Base-by-base conservation (phyloP, 2,329 filamentous ascomycete genomes). In the Stachybotrys chartarum region DNA sequence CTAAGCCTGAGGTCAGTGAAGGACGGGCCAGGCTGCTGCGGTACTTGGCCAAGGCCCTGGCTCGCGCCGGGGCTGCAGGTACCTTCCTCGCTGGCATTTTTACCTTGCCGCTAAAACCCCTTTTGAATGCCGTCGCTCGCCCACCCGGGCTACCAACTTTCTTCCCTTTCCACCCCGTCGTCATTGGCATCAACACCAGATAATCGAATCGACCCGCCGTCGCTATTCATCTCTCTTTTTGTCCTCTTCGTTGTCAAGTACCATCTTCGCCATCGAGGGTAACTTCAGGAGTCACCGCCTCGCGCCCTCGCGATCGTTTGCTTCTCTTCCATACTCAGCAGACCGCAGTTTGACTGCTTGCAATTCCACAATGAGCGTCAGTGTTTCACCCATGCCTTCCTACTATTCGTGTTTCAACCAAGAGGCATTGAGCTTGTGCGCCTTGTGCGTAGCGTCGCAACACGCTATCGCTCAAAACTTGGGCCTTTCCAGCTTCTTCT, bases 281-380 rank as follows among this genome's bases (percentile, higher is more conserved):
- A 24, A 24, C 24, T 24, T 4, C 24, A 24, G 4, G 24, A 24
- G 24, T 24, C 24, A 4, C 4, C 24, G 4, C 35, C 35, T 42
- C 35, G 35, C 35, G 35, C 5, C 35, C 35, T 42, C 35, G 35
- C 35, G 10, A 2, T 42, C 35, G 35, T 42, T 42, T 42, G 35
- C 35, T 42, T 42, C 35, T 14, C 35, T 14, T 42, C 14, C 35
- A 10, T 6, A 3, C 5, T 42, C 35, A 14, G 35, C 8, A 42
- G 35, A 42, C 35, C 8, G 8, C 35, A 42, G 35, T 42, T 42
- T 42, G 35, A 5, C 35, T 42, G 35, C 35, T 42, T 24, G 7
- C 45, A 47, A 47, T 47, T 47, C 18, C 60, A 67, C 57, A 56
- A 68, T 68, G 66, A 68, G 66, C 60, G 66, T 68, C 54, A 68